These are phyloP conservation scores for Sporothrix brasiliensis DNA, from an alignment of 2,329 filamentous ascomycete genomes.

Conservation along the genomic window DNA sequence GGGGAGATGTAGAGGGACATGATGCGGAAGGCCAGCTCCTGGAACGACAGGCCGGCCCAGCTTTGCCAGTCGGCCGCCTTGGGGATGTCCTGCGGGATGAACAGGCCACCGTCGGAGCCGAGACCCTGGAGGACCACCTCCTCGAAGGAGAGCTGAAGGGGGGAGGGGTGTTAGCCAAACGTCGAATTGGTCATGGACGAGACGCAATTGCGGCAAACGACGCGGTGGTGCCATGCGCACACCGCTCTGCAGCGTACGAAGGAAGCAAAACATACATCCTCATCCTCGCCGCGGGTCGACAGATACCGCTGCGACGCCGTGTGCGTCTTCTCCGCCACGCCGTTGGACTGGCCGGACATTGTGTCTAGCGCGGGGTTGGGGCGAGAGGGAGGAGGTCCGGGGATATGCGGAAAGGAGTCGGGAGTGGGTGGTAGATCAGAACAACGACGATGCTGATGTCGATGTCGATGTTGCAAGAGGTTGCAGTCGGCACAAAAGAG, in stretches of 20 bases:
- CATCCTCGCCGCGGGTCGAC: conserved; percentile 37
- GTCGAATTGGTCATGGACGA: too few relatives aligned
- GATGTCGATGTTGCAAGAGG: background rate
- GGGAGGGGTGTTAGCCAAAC: background rate
- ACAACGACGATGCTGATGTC: background rate
- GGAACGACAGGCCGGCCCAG: conserved; percentile 79
- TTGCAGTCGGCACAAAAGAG: conserved; percentile 1
- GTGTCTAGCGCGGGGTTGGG: background rate
- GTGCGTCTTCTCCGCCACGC: conserved; percentile 33
- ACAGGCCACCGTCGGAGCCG: conserved; percentile 82
- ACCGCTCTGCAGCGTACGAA: background rate
- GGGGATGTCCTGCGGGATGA: conserved; percentile 83
- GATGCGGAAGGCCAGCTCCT: conserved; percentile 81
- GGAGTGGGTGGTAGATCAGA: background rate
- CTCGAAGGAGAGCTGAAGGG: conserved; percentile 77
- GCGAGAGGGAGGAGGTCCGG: background rate
- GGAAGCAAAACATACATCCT: conserved; percentile 31
- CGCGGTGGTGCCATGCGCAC: too few relatives aligned
- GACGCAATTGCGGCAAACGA: too few relatives aligned
- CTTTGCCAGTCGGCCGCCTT: conserved; percentile 52
- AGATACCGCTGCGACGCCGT: conserved; percentile 38
- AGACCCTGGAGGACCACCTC: conserved; percentile 88
- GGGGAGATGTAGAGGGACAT: conserved; percentile 85
- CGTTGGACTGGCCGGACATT: conserved; percentile 33
- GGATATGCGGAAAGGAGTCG: background rate